phyloP scores from a whole-genome alignment of 345 rosid genomes.

The Psidium guajava region DNA sequence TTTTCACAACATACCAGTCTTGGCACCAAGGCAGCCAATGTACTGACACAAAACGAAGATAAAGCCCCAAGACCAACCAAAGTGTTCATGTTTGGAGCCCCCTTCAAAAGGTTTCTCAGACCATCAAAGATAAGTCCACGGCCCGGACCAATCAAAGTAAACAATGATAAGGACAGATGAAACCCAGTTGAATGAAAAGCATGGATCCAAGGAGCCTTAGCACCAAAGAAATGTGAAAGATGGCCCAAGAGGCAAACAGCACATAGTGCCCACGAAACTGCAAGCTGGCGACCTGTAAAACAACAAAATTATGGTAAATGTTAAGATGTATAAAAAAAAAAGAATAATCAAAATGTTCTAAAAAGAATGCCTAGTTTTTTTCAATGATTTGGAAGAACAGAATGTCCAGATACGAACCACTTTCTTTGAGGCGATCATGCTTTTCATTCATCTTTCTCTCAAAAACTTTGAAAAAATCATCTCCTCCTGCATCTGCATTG shows the following conservation, averaged over 20 bases:
- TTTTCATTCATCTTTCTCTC: slow-evolving; percentile 81
- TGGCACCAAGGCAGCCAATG: slow-evolving; percentile 75
- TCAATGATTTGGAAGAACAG: neutral
- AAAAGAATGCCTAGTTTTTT: neutral
- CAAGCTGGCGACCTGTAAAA: slow-evolving; percentile 71
- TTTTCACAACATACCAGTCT: slow-evolving; percentile 41
- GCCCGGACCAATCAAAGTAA: slow-evolving; percentile 92
- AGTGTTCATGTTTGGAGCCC: slow-evolving; percentile 92
- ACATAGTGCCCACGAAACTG: slow-evolving; percentile 94
- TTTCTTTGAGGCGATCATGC: slow-evolving; percentile 61
- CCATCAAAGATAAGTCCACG: slow-evolving; percentile 82
- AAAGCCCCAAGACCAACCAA: slow-evolving; percentile 95
- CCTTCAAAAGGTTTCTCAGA: slow-evolving; percentile 64
- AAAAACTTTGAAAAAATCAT: slow-evolving; percentile 63
- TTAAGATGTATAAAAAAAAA: neutral
- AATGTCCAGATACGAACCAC: slow-evolving; percentile 32
- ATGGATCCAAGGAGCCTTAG: slow-evolving; percentile 73
- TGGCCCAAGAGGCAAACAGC: slow-evolving; percentile 96
- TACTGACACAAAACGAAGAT: slow-evolving; percentile 85
- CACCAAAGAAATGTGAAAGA: slow-evolving; percentile 60
- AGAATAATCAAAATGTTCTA: neutral
- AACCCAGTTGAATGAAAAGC: slow-evolving; percentile 80
- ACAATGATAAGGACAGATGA: slow-evolving; percentile 74
- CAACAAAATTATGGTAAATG: neutral
- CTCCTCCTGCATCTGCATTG: slow-evolving; percentile 48